Percentiles rank a stretch among this genome's conserved stretches.
Evolutionary conservation across 345 rosid species (phyloP).

Genomic region (Sonneratia alba): DNA sequence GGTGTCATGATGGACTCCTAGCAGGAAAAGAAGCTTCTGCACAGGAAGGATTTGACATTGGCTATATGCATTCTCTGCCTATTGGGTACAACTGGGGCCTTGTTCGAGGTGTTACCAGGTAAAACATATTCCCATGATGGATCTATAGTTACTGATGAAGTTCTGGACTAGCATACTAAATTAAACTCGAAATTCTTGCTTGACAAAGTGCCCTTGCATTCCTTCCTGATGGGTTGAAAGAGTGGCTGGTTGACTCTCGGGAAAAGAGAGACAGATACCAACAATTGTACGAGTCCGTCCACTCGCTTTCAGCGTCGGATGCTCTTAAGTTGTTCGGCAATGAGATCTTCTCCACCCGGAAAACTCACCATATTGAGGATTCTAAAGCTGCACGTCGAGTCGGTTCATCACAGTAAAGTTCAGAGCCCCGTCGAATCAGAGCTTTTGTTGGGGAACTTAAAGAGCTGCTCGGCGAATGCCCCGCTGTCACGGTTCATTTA

Average conservation of each 20-base stretch:
- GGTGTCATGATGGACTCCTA: slow-evolving; percentile 71
- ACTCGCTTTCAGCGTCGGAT: slow-evolving; percentile 36
- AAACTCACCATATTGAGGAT: slow-evolving; percentile 17
- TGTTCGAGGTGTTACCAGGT: slow-evolving; percentile 78
- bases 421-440: slow-evolving; percentile 20
- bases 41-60: slow-evolving; percentile 71
- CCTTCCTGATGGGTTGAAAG: slow-evolving; percentile 47
- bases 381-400: slow-evolving; percentile 12
- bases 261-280: slow-evolving; percentile 43
- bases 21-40: slow-evolving; percentile 65
- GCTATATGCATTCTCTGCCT: slow-evolving; percentile 55
- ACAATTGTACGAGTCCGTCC: slow-evolving; percentile 34
- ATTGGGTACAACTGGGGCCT: slow-evolving; percentile 65
- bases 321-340: slow-evolving; percentile 43
- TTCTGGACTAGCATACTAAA: neutral
- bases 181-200: neutral
- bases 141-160: neutral
- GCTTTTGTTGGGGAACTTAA: slow-evolving; percentile 35
- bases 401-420: slow-evolving; percentile 15
- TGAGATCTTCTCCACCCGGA: slow-evolving; percentile 22
- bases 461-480: slow-evolving; percentile 41
- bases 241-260: slow-evolving; percentile 34
- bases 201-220: slow-evolving; percentile 40
- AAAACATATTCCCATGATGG: slow-evolving; percentile 1
- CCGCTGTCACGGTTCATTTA: slow-evolving; percentile 27